Percentiles rank a stretch among this genome's conserved stretches.
phyloP scores from a whole-genome alignment of 345 rosid genomes.

The Boechera retrofracta region DNA sequence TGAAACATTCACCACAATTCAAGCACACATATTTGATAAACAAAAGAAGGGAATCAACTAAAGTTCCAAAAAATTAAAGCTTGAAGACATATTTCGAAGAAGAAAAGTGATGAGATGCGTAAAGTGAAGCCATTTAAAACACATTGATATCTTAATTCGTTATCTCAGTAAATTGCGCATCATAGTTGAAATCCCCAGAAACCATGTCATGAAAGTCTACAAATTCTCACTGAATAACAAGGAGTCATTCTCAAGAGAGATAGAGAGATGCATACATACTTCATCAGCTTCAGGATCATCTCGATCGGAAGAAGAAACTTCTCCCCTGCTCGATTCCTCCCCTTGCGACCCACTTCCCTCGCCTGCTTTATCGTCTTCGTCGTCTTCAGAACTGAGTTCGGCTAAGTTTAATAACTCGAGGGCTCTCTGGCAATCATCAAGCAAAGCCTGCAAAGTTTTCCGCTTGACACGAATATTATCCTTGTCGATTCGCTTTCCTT shows the following conservation, averaged over 20 bases:
- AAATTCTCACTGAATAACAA: no score
- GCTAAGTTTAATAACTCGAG: slow-evolving; percentile 55
- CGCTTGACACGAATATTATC: slow-evolving; percentile 66
- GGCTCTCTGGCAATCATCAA: slow-evolving; percentile 82
- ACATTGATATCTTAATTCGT: no score
- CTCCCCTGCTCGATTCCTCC: slow-evolving; percentile 22
- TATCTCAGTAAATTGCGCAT: no score
- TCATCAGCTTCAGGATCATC: slow-evolving; percentile 65
- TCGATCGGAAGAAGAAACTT: slow-evolving; percentile 25
- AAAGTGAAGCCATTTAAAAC: neutral
- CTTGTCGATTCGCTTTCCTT: slow-evolving; percentile 29
- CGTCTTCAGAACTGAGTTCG: slow-evolving; percentile 21
- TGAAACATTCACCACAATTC: neutral
- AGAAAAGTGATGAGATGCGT: neutral
- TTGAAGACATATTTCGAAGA: neutral
- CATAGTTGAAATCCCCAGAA: no score
- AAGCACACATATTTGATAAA: neutral
- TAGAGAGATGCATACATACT: slow-evolving; percentile 41
- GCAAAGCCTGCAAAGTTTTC: slow-evolving; percentile 68
- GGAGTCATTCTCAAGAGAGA: no score
- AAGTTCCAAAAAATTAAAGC: neutral
- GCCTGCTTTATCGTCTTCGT: slow-evolving; percentile 35
- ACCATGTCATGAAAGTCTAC: no score
- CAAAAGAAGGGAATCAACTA: no score
- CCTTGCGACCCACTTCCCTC: slow-evolving; percentile 3